Evolutionary conservation across 768 basidiomycete species (phyloP), one percentile per base, ranked within the genome.

Genomic region (Hygrophoropsis aurantiaca): DNA sequence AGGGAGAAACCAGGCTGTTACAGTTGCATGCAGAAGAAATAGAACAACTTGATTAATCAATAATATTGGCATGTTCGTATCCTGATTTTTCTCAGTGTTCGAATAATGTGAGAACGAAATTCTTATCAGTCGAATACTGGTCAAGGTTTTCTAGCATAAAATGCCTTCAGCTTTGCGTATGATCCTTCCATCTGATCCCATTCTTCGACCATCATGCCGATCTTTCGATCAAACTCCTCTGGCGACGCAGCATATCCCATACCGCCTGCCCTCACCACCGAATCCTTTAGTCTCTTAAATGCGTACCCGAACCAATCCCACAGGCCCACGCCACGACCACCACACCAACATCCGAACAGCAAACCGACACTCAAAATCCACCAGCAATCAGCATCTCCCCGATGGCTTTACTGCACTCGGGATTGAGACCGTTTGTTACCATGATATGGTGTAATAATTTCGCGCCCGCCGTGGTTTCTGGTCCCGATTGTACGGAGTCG

Each of bases 251-350:
- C 58, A 18, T 32, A 50, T 16, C 55, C 53, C 0, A 48, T 34
- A 0, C 56, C 54, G 0, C 52, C 60, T 1, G 33, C 42, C 23
- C 38, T 64, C 48, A 62, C 47, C n/a, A 59, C 40, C 0, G 55
- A 21, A 37, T 51, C 56, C 21, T 55, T 58, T 45, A 61, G 50
- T 2, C 62, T 65, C n/a, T 43, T 48, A 52, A 55, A 61, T 1
- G 58, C 56, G 5, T 53, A 53, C 0, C 58, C 54, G 15, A 36
- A 44, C 60, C 62, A 15, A 59, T 50, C 42, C 56, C 40, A 1
- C 60, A 57, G 4, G 57, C 65, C 60, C 60, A 58, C 30, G 47
- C 57, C 0, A 65, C 60, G 37, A 62, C 7, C 0, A 56, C 50
- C 43, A 62, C 52, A 3, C 11, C 13, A 4, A 47, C 51, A 11